Evolutionary conservation across 176 grass and related monocot genomes (phyloP), one percentile per base, ranked within the genome.

Genomic region (Coix lacrymajobi): DNA sequence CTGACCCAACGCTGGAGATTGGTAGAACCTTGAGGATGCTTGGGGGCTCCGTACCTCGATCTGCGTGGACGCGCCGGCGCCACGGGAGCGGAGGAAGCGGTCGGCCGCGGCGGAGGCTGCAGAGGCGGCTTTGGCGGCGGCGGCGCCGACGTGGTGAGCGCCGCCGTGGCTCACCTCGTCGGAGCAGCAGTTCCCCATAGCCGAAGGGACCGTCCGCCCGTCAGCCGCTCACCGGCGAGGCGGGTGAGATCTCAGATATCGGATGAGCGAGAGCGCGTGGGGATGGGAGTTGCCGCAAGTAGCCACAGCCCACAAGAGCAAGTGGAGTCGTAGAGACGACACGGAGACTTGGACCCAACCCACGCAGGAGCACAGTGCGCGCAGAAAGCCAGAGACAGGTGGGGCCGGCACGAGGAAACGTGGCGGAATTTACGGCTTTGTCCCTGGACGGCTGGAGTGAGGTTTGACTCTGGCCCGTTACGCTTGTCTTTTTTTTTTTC

Each of bases 161-260:
- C 85, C 91, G 11, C 76, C 84, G 20, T 81, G 79, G 61, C 69
- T 71, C 46, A 60, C 43, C 73, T 96, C 96, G 38, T 92, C 89
- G n/a, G 93, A 93, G 85, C 83, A 95, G 84, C 96, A 98, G 77
- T 98, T 98, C n/a, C 96, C 96, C 96, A 98, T 90, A 19, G 61
- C 61, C 26, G 79, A 36, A n/a, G 66, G 30, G 24, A 1, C 29
- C 19, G 10, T 19, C 15, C 8, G 46, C 24, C 60, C 77, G 32
- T 69, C 72, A 13, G 48, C 20, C 33, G 65, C 48, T 79, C 75
- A 75, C 51, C 80, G 85, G 61, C 80, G 69, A 45, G 71, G 64
- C 64, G 77, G 71, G 54, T 56, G 77, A 89, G 87, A 86, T 90
- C 88, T 89, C 68, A 40, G 32, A 44, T 28, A 79, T 60, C 69